A percentile compares a stretch with the other conserved stretches of the same genome.
These are phyloP conservation scores for Prunus mume DNA, from an alignment of 306 rosid species.

Conservation along the genomic window DNA sequence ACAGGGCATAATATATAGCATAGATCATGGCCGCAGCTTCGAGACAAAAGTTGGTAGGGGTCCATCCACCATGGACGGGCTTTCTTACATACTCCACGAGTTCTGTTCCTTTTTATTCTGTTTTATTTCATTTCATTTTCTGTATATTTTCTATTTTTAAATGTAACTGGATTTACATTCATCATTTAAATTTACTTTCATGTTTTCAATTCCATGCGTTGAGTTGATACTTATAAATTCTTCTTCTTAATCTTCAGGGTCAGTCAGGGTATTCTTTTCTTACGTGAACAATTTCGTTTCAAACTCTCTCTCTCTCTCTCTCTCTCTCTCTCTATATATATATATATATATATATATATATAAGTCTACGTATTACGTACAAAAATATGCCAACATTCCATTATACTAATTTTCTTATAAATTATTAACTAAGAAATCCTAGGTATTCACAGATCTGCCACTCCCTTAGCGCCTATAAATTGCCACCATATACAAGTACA, in stretches of 20 bases:
- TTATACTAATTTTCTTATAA: neutral
- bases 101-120: slow-evolving; percentile 16
- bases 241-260: too few relatives aligned
- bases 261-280: neutral
- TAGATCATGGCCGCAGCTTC: neutral
- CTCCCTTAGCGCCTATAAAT: slow-evolving; percentile 49
- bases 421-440: neutral
- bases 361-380: too few relatives aligned
- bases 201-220: too few relatives aligned
- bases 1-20: neutral
- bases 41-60: slow-evolving; percentile 40
- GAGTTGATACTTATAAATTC: too few relatives aligned
- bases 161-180: neutral
- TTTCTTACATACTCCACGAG: slow-evolving; percentile 43
- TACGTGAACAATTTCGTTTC: neutral
- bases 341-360: too few relatives aligned
- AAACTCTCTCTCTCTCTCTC: too few relatives aligned
- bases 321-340: too few relatives aligned
- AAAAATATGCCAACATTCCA: too few relatives aligned
- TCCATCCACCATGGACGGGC: slow-evolving; percentile 33
- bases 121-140: slow-evolving; percentile 12
- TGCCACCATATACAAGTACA: slow-evolving; percentile 20
- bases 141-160: neutral
- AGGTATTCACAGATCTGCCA: neutral
- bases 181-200: neutral